Base-by-base conservation (phyloP, 2,329 filamentous ascomycete species). In the Fonsecaea pedrosoi region DNA sequence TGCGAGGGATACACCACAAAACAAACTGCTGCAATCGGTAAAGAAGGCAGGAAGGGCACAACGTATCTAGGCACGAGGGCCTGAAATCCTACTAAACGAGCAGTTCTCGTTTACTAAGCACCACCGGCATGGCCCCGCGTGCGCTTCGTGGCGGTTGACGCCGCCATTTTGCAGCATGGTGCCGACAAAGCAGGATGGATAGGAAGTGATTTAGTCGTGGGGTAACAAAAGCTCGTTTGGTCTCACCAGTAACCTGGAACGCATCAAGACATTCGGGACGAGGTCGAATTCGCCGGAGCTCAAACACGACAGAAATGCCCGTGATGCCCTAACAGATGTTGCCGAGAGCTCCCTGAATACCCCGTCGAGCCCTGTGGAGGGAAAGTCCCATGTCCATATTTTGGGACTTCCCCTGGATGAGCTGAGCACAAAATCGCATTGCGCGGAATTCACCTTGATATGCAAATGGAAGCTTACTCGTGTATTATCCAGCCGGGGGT, bases 81-180 rank as follows among this genome's bases (percentile, higher is more conserved):
- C 45, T 50, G 45, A 13, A 21, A 10, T 50, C 21, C 45, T 25
- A 25, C 4, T 50, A 50, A 50, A 30, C 45, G 45, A 50, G 18
- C 7, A 21, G n/a, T 48, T 21, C 45, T 50, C 45, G 45, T 50
- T 50, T 30, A 25, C 45, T 50, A 50, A 50, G 45, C 45, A 50
- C 7, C 3, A 45, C 15, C 40, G 7, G 5, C 3, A 45, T 7
- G 15, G n/a, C 9, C 42, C 42, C 6, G 8, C 8, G 1, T 7
- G 8, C n/a, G n/a, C 18, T 21, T 15, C 6, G 45, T 32, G 30
- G 6, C 30, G 3, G 6, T 32, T 32, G 30, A 32, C 4, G 40
- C n/a, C 10, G 40, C 21, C 15, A 7, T n/a, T 40, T 12, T 48
- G n/a, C 42, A 48, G 18, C 5, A 9, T 18, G 42, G 18, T 48